These are phyloP conservation scores for Fusarium veterinarium DNA, from an alignment of 2,329 filamentous ascomycete species.

Conservation along the genomic window DNA sequence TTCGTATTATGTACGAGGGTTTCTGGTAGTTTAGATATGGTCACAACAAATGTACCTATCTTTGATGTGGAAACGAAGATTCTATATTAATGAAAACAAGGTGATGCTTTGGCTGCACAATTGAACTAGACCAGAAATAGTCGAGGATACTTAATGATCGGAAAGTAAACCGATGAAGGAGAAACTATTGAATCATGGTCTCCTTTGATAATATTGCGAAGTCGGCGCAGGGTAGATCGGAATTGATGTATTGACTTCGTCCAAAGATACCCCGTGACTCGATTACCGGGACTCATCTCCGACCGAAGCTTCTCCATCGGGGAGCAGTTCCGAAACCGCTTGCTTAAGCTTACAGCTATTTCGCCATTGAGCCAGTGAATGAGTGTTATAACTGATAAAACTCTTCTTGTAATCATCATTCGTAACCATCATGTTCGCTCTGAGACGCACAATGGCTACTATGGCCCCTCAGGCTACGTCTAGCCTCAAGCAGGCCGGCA, in stretches of 20 bases:
- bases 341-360: slow-evolving; percentile 8
- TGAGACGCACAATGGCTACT: slow-evolving; percentile 53
- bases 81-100: neutral
- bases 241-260: neutral
- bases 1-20: neutral
- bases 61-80: neutral
- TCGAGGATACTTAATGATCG: neutral
- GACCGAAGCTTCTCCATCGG: slow-evolving; percentile 45
- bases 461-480: slow-evolving; percentile 57
- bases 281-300: slow-evolving; percentile 35
- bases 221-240: slow-evolving; percentile 12
- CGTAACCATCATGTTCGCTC: slow-evolving; percentile 49
- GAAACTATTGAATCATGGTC: neutral
- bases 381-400: neutral
- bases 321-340: slow-evolving; percentile 35
- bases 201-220: slow-evolving; percentile 9
- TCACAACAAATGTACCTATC: neutral
- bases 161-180: neutral
- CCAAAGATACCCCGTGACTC: slow-evolving; percentile 8
- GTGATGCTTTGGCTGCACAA: neutral
- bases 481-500: slow-evolving; percentile 65
- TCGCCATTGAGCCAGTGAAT: neutral
- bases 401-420: neutral
- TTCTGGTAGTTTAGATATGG: neutral
- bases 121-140: neutral